Evolutionary conservation across 2,329 filamentous ascomycete genomes (phyloP), one percentile per base, ranked within the genome.

Genomic region (Hypoxylon sp.): DNA sequence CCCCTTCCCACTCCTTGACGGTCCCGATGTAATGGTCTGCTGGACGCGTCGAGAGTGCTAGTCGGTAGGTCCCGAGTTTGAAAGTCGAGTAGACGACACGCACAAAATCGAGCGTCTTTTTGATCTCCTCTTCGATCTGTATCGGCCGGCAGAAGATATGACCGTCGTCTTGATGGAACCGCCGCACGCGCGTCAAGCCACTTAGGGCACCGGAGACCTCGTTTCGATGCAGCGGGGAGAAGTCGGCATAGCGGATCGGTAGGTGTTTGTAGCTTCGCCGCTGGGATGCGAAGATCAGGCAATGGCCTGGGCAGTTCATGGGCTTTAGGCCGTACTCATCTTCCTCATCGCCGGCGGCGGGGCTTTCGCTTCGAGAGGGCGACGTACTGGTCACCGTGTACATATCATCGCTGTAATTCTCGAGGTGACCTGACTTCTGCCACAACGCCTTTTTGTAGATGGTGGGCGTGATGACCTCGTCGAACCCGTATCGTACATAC

Each of bases 291-390:
- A 97, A 97, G 70, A 97, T 89, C 65, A 95, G 79, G 76, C 91
- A 96, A 77, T 98, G 94, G 23, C 92, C 92, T 3, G 95, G 95
- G 78, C 95, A 99, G 79, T 98, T 98, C 95, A 98, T 98, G 23
- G 94, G 94, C 79, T 98, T 98, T 48, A 98, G 79, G 13, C 88
- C 92, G 23, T 73, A 73, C 38, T 72, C 71, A 46, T 72, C 67
- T 21, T 72, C 63, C 41, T 70, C 66, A 80, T 70, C 67, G 80
- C 55, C 60, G 9, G 43, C 47, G 3, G 69, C 52, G 47, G 64
- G 18, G 21, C 63, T 58, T 9, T 76, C 72, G 43, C 70, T 74
- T 52, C 78, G 68, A 62, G 78, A 62, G 48, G 74, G 70, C 66
- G 81, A 77, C 1, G 81, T 78, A 42, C 85, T 84, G 9, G 79